Conservation (phyloP, 306 rosid species). For the Vachellia collinsii region DNA sequence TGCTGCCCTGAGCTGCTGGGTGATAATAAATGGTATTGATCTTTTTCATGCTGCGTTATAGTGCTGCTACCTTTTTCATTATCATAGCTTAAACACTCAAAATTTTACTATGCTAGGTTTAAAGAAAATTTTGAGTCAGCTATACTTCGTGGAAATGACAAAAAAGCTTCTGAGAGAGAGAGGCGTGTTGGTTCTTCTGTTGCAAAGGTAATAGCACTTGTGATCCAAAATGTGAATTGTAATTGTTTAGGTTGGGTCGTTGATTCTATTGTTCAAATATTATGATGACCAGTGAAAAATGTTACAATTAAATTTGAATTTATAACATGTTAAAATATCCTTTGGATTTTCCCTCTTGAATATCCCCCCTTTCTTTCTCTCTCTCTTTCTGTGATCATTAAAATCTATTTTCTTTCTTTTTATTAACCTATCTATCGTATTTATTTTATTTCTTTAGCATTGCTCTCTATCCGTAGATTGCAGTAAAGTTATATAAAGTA, state of each 20-base stretch:
- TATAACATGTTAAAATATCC: not conserved
- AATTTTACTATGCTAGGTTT: constrained; percentile 61
- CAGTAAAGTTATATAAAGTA: not conserved
- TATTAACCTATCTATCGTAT: not conserved
- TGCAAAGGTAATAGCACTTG: not conserved
- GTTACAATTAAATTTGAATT: not conserved
- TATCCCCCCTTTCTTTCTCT: not conserved
- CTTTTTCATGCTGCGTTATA: constrained; percentile 26
- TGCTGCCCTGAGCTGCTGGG: constrained; percentile 92
- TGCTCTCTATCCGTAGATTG: not conserved
- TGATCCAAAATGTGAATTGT: not conserved
- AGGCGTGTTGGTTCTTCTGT: not conserved
- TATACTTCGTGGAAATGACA: not conserved
- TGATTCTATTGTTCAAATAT: not conserved
- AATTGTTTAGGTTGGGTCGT: not conserved
- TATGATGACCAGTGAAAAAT: not conserved
- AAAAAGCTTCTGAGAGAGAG: not conserved
- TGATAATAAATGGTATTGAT: constrained; percentile 72
- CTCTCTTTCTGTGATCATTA: not conserved
- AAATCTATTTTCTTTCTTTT: not conserved
- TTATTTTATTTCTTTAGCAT: constrained; percentile 5
- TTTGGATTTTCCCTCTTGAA: not conserved
- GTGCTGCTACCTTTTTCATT: constrained; percentile 34
- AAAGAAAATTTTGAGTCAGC: constrained; percentile 65
- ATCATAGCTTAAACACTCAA: constrained; percentile 24